These are phyloP conservation scores for Serendipita vermifera DNA, from an alignment of 768 basidiomycete species.

Conservation along the genomic window DNA sequence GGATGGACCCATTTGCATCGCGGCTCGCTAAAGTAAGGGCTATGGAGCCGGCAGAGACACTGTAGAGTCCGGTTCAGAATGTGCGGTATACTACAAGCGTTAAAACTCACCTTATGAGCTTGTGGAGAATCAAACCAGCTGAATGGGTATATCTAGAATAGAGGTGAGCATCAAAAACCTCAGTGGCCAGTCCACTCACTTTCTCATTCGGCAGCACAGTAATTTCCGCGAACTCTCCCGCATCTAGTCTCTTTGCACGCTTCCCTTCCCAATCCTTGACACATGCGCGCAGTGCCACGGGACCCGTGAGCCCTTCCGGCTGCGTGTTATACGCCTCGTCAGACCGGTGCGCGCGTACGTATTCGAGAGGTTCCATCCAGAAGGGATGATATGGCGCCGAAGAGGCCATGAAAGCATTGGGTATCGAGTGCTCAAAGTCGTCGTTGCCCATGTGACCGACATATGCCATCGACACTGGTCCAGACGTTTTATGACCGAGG, in stretches of 20 bases:
- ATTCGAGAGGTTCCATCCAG: neutral
- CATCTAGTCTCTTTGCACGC: neutral
- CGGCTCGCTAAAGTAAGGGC: neutral
- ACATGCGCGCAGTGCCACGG: neutral
- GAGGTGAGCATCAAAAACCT: neutral
- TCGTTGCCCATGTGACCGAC: conserved; percentile 6
- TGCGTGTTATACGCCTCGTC: neutral
- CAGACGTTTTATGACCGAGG: neutral
- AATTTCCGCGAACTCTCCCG: neutral
- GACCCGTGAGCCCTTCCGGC: neutral
- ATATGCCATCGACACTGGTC: neutral
- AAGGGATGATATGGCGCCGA: neutral
- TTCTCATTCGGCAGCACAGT: neutral
- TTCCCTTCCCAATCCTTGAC: neutral
- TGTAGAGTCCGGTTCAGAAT: neutral
- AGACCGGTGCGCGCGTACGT: neutral
- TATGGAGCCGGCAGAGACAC: conserved; percentile 1
- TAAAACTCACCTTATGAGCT: neutral
- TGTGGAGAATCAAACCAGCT: conserved; percentile 2
- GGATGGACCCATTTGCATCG: neutral
- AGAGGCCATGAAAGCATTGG: conserved; percentile 3
- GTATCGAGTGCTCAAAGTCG: conserved; percentile 4
- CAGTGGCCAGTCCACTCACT: neutral
- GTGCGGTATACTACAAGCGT: neutral
- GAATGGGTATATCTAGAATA: conserved; percentile 2